Evolutionary conservation across 1,139 yeast genomes (phyloP), one percentile per base, ranked within the genome.

Genomic region (Saccharomyces hybrid): DNA sequence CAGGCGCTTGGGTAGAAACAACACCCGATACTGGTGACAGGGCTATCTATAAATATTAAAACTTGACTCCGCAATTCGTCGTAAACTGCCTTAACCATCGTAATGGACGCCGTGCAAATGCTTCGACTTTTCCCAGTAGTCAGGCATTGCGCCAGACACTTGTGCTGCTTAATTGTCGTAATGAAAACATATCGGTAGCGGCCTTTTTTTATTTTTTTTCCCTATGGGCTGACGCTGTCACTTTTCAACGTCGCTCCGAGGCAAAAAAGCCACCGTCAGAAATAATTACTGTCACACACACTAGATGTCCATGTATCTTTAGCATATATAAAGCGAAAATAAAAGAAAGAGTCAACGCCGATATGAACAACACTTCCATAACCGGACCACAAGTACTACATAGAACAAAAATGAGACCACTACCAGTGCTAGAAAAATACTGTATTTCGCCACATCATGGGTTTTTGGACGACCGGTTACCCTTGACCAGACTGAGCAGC

Each of bases 141-240:
- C 44, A 38, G 44, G n/a, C 20, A 5, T 11, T 23, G 44, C 9
- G 13, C 44, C 44, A 38, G n/a, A 9, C n/a, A 5, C 26, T 20
- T 38, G 44, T 38, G 44, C n/a, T 38, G 44, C 44, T 38, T 16
- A 25, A 3, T 25, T 38, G 44, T 11, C 20, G 44, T 20, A 38
- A 16, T 38, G 20, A 5, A 9, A 11, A 20, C 25, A n/a, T 38
- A 5, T 38, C 44, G 26, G 44, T 38, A 38, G 44, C 44, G 44
- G 44, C 44, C 44, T 38, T 38, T 38, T 38, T 38, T 38, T 38
- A 16, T 5, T 38, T 20, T 38, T 38, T 38, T 20, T 38, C 25
- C 20, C 44, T 38, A 38, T 38, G 44, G 44, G 44, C 44, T 38
- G 44, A 38, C 44, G 44, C 44, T 38, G 44, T 38, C 44, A 38